Evolutionary conservation across 129 eudicot species (phyloP).

Genomic region (Logfia minima): DNA sequence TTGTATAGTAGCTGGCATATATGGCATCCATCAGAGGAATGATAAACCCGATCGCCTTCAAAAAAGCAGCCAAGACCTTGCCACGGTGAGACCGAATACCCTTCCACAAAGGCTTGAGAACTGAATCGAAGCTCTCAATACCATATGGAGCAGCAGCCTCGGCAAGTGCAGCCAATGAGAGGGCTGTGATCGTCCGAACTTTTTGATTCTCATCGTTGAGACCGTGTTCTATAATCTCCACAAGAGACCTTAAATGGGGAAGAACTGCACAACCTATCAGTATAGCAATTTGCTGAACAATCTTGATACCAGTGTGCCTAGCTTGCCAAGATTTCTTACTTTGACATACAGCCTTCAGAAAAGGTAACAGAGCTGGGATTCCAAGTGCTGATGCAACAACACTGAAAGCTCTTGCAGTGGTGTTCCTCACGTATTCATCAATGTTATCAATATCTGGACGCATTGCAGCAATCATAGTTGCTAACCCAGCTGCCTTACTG

Average conservation of each 20-base stretch:
- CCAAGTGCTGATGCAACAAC: slow-evolving; percentile 99
- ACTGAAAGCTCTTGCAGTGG: slow-evolving; percentile 97
- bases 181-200: slow-evolving; percentile 85
- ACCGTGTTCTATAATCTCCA: slow-evolving; percentile 96
- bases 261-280: slow-evolving; percentile 93
- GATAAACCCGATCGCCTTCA: slow-evolving; percentile 93
- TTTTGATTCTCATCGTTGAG: slow-evolving; percentile 95
- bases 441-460: slow-evolving; percentile 95
- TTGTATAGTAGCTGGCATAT: slow-evolving; percentile 93
- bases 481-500: slow-evolving; percentile 93
- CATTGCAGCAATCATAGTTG: slow-evolving; percentile 99
- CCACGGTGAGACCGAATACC: slow-evolving; percentile 97
- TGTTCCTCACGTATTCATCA: slow-evolving; percentile 92
- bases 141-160: slow-evolving; percentile 96
- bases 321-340: slow-evolving; percentile 99
- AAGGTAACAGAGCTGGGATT: slow-evolving; percentile 85
- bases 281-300: slow-evolving; percentile 95
- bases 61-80: slow-evolving; percentile 91
- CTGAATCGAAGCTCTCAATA: slow-evolving; percentile 95
- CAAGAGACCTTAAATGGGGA: slow-evolving; percentile 92
- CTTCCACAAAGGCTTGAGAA: slow-evolving; percentile 93
- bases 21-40: slow-evolving; percentile 96
- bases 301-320: slow-evolving; percentile 93
- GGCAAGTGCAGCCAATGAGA: slow-evolving; percentile 94
- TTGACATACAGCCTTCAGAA: slow-evolving; percentile 94